Evolutionary conservation across 2,329 filamentous ascomycete genomes (phyloP).

Genomic region (Exophiala bonariae): DNA sequence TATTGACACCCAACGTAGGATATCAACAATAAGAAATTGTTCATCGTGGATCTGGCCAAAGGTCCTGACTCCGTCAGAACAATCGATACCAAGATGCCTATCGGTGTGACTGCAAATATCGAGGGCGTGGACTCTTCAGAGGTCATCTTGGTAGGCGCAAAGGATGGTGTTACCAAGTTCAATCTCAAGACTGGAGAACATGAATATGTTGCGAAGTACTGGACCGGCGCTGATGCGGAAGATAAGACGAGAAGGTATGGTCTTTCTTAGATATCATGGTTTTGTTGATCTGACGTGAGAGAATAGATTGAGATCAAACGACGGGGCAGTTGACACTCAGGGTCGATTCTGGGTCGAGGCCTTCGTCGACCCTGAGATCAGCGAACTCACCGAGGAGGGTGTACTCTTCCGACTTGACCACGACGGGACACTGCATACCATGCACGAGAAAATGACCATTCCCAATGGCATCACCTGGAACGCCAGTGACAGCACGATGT

Average conservation of each 20-base stretch:
- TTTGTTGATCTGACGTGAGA: constrained; percentile 1
- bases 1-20: constrained; percentile 68
- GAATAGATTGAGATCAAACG: constrained; percentile 66
- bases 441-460: constrained; percentile 68
- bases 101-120: constrained; percentile 77
- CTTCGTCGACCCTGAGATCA: constrained; percentile 78
- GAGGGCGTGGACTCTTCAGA: constrained; percentile 58
- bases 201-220: constrained; percentile 58
- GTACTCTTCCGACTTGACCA: constrained; percentile 71
- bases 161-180: constrained; percentile 77
- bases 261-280: constrained; percentile 1
- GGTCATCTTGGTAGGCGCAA: constrained; percentile 74
- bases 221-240: constrained; percentile 50
- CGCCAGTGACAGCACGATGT: constrained; percentile 69
- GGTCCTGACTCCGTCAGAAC: constrained; percentile 60
- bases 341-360: constrained; percentile 83
- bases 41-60: constrained; percentile 66
- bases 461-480: constrained; percentile 87
- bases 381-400: constrained; percentile 57
- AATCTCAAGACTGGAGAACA: constrained; percentile 61
- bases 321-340: constrained; percentile 76
- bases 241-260: constrained; percentile 48
- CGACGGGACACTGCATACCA: constrained; percentile 57
- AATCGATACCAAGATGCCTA: constrained; percentile 58
- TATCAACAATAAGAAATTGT: constrained; percentile 74